Conservation (phyloP, 805 yeast species). For the Candida ovalis region DNA sequence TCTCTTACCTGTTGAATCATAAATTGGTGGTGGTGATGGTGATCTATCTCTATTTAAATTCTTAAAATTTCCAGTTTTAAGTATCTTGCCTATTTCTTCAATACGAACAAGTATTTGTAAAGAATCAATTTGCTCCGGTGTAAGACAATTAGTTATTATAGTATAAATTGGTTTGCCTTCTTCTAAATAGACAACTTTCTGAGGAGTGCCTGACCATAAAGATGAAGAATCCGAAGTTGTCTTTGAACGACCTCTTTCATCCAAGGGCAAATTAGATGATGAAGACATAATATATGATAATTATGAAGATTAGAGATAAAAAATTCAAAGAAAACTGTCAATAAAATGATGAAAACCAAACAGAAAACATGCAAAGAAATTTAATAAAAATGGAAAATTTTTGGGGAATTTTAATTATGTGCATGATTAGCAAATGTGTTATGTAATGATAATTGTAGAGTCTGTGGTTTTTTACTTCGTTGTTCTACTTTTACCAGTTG, state of each 20-base stretch:
- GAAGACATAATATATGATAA: neutral
- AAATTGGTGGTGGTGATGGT: conserved; percentile 90
- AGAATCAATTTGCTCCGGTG: conserved; percentile 77
- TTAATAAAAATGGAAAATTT: too few species aligned
- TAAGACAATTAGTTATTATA: conserved; percentile 32
- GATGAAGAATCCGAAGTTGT: neutral
- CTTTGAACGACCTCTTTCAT: conserved; percentile 8
- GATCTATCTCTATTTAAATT: conserved; percentile 52
- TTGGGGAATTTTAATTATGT: too few species aligned
- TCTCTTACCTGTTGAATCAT: conserved; percentile 79
- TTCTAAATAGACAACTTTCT: conserved; percentile 8
- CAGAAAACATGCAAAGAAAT: too few species aligned
- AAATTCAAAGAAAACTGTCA: too few species aligned
- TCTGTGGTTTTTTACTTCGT: too few species aligned
- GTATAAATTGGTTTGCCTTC: conserved; percentile 15
- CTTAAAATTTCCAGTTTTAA: conserved; percentile 48
- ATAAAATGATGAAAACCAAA: too few species aligned
- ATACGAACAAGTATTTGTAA: conserved; percentile 69
- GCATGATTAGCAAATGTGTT: too few species aligned
- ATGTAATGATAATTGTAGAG: too few species aligned
- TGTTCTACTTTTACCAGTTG: too few species aligned
- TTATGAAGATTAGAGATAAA: neutral
- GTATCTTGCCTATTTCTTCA: conserved; percentile 67
- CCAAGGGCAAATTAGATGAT: neutral
- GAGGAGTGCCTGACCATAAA: conserved; percentile 16